Base-by-base conservation (phyloP, 768 basidiomycete species). In the Arthromyces matolae region DNA sequence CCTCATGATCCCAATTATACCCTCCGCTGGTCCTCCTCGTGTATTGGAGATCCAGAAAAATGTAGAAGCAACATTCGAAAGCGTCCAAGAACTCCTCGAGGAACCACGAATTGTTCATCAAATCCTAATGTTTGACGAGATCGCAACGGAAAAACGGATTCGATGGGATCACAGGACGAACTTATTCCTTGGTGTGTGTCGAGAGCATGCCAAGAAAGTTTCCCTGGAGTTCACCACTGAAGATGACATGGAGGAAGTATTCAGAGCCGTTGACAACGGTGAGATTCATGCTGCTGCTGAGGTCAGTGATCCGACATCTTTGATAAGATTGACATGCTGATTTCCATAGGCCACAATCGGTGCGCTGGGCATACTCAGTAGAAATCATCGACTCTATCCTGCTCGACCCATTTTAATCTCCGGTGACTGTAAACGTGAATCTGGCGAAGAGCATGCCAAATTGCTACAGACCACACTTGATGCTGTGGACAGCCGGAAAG, bases 381-480 rank as follows among this genome's bases (percentile, higher is more conserved):
- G 58, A 3, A 51, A 69, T n/a, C 45, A 50, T 14, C 42, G 56
- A 0, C 28, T 64, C 2, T 67, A 67, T 39, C 24, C 57, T 41
- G 61, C 57, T 3, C 53, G 60, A 2, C 55, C 64, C 0, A 47
- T 64, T 5, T 50, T 65, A 1, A 39, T 66, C 9, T 69, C 65
- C 6, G 63, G 63, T 1, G 59, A 60, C 20, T 65, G 63, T 44
- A 67, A 67, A 45, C 42, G 43, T 0, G 64, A 67, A 54, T 50
- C 54, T 19, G 63, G 62, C 0, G 33, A 41, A 4, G 52, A 63
- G 25, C 65, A 64, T 27, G 43, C 51, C 1, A 22, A 34, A 3
- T 14, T 66, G 3, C 32, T 66, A 3, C 3, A 44, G 4, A 55
- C 53, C 0, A 33, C 33, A 2, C 25, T 61, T 24, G 23, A 48